Conservation (phyloP, 2,329 filamentous ascomycete genomes). For the Aspergillus pseudonomiae region DNA sequence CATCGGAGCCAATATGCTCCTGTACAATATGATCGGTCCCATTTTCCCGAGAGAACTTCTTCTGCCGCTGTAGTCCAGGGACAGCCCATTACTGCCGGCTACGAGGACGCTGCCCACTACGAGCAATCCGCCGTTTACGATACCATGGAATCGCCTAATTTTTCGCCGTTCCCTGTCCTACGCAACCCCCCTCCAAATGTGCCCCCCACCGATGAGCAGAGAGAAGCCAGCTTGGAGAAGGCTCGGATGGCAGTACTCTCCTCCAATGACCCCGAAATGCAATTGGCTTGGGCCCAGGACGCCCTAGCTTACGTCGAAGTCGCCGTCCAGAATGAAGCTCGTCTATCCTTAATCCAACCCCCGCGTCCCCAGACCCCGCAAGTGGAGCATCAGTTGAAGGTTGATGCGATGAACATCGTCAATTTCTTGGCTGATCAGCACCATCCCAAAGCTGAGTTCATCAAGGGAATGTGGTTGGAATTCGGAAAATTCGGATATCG, state of each 20-base stretch:
- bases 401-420: constrained; percentile 90
- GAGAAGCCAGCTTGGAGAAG: constrained; percentile 85
- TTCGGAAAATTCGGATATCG: constrained; percentile 94
- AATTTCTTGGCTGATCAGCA: constrained; percentile 85
- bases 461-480: constrained; percentile 94
- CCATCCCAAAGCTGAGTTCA: constrained; percentile 92
- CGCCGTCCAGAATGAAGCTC: constrained; percentile 72
- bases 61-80: constrained; percentile 34
- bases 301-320: constrained; percentile 87
- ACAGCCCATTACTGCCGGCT: constrained; percentile 30
- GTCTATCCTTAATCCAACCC: constrained; percentile 62
- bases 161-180: constrained; percentile 89
- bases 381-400: constrained; percentile 82
- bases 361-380: constrained; percentile 77
- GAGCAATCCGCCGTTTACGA: constrained; percentile 55
- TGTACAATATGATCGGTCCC: constrained; percentile 35
- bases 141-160: constrained; percentile 67
- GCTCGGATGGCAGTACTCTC: constrained; percentile 82
- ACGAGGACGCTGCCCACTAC: constrained; percentile 49
- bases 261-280: constrained; percentile 93
- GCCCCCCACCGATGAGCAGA: constrained; percentile 90
- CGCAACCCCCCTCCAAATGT: constrained; percentile 79
- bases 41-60: constrained; percentile 42
- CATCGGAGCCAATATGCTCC: constrained; percentile 46
- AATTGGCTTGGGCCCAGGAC: constrained; percentile 95